A percentile compares a stretch with the other conserved stretches of the same genome.
phyloP scores from a whole-genome alignment of 2,329 filamentous ascomycete genomes.

The Davidsoniella virescens region DNA sequence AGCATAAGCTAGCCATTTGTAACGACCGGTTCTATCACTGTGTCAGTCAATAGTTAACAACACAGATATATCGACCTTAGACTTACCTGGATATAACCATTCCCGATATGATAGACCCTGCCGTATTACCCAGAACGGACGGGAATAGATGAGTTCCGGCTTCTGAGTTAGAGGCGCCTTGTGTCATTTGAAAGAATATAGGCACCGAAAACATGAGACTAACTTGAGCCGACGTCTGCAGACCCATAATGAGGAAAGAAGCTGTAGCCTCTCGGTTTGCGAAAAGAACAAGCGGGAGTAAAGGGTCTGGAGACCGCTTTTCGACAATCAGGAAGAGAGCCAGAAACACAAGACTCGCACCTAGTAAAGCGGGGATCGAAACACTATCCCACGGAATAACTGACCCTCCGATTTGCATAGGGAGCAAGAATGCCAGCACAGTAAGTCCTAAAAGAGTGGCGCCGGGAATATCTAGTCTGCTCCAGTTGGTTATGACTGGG shows the following conservation, averaged over 20 bases:
- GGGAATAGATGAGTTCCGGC: constrained; percentile 49
- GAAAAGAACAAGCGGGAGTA: constrained; percentile 41
- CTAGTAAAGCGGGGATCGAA: constrained; percentile 29
- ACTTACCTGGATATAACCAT: constrained; percentile 32
- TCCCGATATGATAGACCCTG: constrained; percentile 46
- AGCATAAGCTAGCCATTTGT: constrained; percentile 37
- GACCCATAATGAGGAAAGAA: constrained; percentile 33
- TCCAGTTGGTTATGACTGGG: neutral
- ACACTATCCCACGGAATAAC: constrained; percentile 35
- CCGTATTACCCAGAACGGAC: constrained; percentile 48
- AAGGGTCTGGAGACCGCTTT: constrained; percentile 33
- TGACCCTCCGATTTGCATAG: constrained; percentile 39
- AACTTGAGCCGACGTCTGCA: constrained; percentile 39
- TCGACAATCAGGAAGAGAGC: constrained; percentile 31
- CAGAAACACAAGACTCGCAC: constrained; percentile 26
- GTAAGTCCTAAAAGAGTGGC: constrained; percentile 40
- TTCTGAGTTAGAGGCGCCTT: constrained; percentile 36
- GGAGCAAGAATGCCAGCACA: constrained; percentile 40
- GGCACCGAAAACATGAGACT: constrained; percentile 44
- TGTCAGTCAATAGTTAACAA: neutral
- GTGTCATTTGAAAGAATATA: constrained; percentile 52
- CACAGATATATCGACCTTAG: neutral
- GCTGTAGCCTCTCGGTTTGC: constrained; percentile 33
- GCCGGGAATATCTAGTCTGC: constrained; percentile 36
- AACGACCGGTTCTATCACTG: constrained; percentile 35